Conservation (phyloP, 495 filamentous ascomycete genomes). For the Penicillium soppii region DNA sequence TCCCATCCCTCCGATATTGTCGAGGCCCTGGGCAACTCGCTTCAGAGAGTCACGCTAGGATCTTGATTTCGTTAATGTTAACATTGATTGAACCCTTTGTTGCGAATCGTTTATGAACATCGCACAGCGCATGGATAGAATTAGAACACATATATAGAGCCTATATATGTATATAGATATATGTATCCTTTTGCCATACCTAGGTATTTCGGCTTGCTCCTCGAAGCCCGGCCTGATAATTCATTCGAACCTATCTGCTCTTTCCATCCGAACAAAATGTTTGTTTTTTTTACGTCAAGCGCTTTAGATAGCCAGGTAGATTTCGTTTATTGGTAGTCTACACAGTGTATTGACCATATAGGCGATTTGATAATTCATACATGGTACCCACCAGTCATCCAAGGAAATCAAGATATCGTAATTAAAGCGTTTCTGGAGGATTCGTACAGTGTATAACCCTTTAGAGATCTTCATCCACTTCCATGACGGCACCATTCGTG, state of each 20-base stretch:
- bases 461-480: constrained; percentile 60
- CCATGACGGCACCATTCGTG: constrained; percentile 56
- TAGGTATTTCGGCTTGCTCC: too few species aligned
- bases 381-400: not conserved
- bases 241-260: too few species aligned
- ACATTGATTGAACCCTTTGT: constrained; percentile 10
- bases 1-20: constrained; percentile 9
- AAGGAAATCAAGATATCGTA: constrained; percentile 17
- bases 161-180: too few species aligned
- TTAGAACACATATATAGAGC: too few species aligned
- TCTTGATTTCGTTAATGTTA: constrained; percentile 3
- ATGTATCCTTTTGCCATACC: too few species aligned
- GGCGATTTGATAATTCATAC: not conserved
- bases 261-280: too few species aligned
- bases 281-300: not conserved
- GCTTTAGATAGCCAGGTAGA: too few species aligned
- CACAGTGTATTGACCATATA: not conserved
- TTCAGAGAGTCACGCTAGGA: constrained; percentile 16
- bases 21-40: constrained; percentile 16
- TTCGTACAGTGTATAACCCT: constrained; percentile 24
- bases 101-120: constrained; percentile 15
- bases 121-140: constrained; percentile 8
- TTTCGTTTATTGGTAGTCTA: constrained; percentile 6
- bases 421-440: constrained; percentile 23
- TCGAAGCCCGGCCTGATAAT: too few species aligned